Conservation (phyloP, 345 rosid genomes). For the Euphorbia lathyris region DNA sequence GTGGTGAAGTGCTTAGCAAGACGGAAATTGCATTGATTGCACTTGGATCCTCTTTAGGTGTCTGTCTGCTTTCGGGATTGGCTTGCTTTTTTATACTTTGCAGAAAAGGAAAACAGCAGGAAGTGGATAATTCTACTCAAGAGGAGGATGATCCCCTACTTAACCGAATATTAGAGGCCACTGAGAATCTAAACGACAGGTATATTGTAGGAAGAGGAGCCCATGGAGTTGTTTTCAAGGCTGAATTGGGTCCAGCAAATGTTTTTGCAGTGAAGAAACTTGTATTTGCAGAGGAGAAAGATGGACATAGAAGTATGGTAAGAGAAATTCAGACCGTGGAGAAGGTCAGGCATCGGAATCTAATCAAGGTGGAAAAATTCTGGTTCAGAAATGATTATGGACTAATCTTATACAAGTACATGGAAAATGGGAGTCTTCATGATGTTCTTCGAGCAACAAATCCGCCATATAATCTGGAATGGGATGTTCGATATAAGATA, state of each 20-base stretch:
- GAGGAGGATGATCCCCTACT: constrained; percentile 47
- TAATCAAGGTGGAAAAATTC: constrained; percentile 63
- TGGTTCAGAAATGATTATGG: constrained; percentile 70
- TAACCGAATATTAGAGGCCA: constrained; percentile 54
- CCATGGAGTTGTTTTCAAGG: constrained; percentile 75
- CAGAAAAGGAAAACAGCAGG: constrained; percentile 33
- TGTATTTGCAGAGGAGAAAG: constrained; percentile 37
- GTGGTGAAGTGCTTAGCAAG: constrained; percentile 28
- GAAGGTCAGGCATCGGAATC: constrained; percentile 65
- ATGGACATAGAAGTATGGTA: constrained; percentile 49
- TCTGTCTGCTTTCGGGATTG: constrained; percentile 31
- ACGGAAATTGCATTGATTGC: constrained; percentile 39
- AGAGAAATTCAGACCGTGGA: constrained; percentile 63
- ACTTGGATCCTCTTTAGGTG: constrained; percentile 31
- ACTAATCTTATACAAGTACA: constrained; percentile 56
- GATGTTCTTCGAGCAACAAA: constrained; percentile 48
- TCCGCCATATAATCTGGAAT: constrained; percentile 36
- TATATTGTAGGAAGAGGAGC: constrained; percentile 70
- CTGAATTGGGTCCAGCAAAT: constrained; percentile 38
- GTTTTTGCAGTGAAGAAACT: constrained; percentile 67
- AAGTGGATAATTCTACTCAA: constrained; percentile 32
- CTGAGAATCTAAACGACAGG: constrained; percentile 58
- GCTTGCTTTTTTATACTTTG: constrained; percentile 23
- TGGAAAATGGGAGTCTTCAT: constrained; percentile 76
- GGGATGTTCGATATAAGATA: constrained; percentile 57